Base-by-base conservation (phyloP, 2,329 filamentous ascomycete species). In the Madurella fahalii region DNA sequence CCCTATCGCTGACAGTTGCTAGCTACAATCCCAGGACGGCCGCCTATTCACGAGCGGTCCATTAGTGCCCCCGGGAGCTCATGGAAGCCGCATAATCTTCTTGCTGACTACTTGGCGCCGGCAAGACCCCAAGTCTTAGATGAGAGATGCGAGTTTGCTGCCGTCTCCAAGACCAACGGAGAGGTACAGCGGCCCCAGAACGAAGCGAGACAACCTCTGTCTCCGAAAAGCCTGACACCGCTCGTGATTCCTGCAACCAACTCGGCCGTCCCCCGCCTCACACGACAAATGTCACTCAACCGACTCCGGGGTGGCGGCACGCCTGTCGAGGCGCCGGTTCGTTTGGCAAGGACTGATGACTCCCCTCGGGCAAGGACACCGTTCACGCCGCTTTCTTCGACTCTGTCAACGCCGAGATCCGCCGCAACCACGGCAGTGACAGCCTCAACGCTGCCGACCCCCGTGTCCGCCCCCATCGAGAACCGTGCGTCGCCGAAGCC, bases 1-100 rank as follows among this genome's bases (percentile, higher is more conserved):
- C 42, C 30, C 16, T 25, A 34, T n/a, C 25, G 31, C 57, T 61
- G 47, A 57, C 51, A 48, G 49, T 11, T 16, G 12, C 42, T 52
- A 86, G 84, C 85, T 58, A 87, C 85, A 30, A 85, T 87, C 61
- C 85, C 85, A 34, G 84, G 83, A 40, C 78, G 83, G 7, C 83
- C 82, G 52, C 76, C 84, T 34, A 69, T 86, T 25, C 82, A 86
- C 61, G 84, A 86, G 69, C 77, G 83, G 53, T 86, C 83, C 39
- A 79, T 77, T 54, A 85, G 82, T 66, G 80, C 81, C n/a, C 82
- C 83, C 2, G 77, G 77, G 9, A 71, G 74, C 58, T 75, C 71
- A 50, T 75, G 75, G 71, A 75, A 74, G 60, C 73, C 76, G 47
- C 72, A 77, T 53, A 68, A 72, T 40, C 67, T 75, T 40, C 67